Base-by-base conservation (phyloP, 805 yeast genomes). In the Barnettozyma sucrosica region DNA sequence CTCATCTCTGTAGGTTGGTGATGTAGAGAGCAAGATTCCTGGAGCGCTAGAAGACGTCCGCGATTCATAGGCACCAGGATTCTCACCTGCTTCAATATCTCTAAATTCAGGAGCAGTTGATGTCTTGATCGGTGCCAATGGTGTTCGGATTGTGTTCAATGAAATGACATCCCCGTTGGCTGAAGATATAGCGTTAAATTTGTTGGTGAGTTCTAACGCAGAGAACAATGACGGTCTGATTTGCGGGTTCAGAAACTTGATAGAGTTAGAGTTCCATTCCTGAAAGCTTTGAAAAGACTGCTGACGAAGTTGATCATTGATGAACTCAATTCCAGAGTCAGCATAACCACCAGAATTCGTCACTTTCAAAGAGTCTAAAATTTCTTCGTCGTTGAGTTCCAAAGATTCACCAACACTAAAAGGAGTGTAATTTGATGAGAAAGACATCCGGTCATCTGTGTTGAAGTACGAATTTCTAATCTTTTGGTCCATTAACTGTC, bases 311-410 rank as follows among this genome's bases (percentile, higher is more conserved):
- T 46, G 41, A 33, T 30, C 36, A 36, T 46, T 33, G 13, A 46
- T 33, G 16, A 21, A 30, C 52, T 56, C 41, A 55, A 43, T 13
- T 47, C 49, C 49, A 14, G 49, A 18, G 19, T 38, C 37, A 11
- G 40, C 34, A 11, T 38, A 40, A 8, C 34, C 44, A 5, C 49
- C 49, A 24, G 40, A 23, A 23, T 42, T 46, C 11, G 13, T 24
- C 3, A 42, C 36, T 5, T 33, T 42, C 36, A 46, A 32, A 19
- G 49, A 46, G 13, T 45, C 45, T 40, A 51, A 26, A 11, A 59
- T 44, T 32, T 57, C 57, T 4, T 55, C 58, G 43, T 57, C 63
- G 30, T 59, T 54, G 4, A 48, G 37, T 38, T 59, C 64, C n/a
- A 47, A 42, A 38, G 56, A 46, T 26, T 49, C 54, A 10, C 50